Evolutionary conservation across 116 monocot genomes (phyloP).

Genomic region (Phalaenopsis hybrid): DNA sequence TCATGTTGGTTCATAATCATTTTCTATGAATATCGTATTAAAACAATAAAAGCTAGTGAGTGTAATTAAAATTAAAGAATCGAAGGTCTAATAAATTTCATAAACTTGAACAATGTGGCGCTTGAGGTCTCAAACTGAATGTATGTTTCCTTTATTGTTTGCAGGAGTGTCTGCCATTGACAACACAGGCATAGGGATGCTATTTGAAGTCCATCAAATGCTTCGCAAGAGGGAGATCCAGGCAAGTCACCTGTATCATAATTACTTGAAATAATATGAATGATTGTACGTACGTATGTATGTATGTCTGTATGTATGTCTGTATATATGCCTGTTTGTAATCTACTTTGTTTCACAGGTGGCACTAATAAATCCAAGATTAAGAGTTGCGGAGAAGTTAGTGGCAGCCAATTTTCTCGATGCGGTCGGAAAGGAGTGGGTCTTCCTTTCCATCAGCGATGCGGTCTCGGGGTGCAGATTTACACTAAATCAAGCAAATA

Average conservation of each 20-base stretch:
- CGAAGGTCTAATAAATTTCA: too few species aligned
- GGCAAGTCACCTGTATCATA: constrained; percentile 24
- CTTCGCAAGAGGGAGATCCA: constrained; percentile 43
- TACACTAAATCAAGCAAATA: constrained; percentile 23
- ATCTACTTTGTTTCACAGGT: constrained; percentile 28
- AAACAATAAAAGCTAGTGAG: too few species aligned
- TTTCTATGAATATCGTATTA: too few species aligned
- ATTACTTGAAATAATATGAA: too few species aligned
- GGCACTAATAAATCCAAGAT: constrained; percentile 52
- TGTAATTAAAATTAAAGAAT: too few species aligned
- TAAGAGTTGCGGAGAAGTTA: constrained; percentile 58
- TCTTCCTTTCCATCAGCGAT: constrained; percentile 61
- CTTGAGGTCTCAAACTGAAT: background rate
- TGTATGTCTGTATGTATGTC: background rate
- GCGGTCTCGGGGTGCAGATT: constrained; percentile 45
- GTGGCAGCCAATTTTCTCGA: constrained; percentile 31
- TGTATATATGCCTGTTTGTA: background rate
- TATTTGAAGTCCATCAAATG: constrained; percentile 40
- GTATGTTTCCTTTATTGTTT: background rate
- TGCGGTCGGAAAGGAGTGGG: constrained; percentile 41
- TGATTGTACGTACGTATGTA: too few species aligned
- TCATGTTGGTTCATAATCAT: too few species aligned
- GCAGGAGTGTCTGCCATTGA: constrained; percentile 69
- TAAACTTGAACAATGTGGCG: too few species aligned
- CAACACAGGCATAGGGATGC: constrained; percentile 50